These are phyloP conservation scores for Acrasis kona DNA, from an alignment of 78 protist species.

Conservation along the genomic window DNA sequence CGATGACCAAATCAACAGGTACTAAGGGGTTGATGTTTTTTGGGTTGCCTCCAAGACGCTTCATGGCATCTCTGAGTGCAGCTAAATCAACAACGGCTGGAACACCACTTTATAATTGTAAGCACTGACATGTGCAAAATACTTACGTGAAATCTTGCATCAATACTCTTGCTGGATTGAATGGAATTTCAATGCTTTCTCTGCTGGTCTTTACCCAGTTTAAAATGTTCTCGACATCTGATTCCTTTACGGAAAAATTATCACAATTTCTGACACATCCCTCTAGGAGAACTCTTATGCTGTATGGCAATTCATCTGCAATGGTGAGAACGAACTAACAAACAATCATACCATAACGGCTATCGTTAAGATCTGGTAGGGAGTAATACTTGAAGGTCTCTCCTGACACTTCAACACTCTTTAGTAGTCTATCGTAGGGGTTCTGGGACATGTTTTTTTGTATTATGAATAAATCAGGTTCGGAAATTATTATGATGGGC, in stretches of 20 bases:
- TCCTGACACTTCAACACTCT: no score
- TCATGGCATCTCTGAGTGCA: constrained; percentile 70
- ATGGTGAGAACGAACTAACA: no score
- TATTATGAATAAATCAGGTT: no score
- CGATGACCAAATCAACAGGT: constrained; percentile 79
- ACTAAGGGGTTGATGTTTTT: constrained; percentile 65
- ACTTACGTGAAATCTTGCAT: constrained; percentile 68
- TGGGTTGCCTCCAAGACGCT: constrained; percentile 78
- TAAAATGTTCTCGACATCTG: constrained; percentile 54
- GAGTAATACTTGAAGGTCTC: no score
- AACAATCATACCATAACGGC: no score
- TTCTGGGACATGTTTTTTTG: no score
- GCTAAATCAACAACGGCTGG: constrained; percentile 74
- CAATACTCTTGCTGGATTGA: constrained; percentile 68
- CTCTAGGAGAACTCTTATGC: constrained; percentile 74
- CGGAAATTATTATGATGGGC: no score
- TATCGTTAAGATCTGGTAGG: no score
- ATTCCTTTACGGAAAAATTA: constrained; percentile 34
- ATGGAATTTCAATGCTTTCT: constrained; percentile 49
- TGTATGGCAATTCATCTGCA: constrained; percentile 58
- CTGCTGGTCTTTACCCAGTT: constrained; percentile 52
- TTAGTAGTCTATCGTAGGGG: no score
- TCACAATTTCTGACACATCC: constrained; percentile 71
- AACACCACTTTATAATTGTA: constrained; percentile 35
- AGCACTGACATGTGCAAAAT: constrained; percentile 6